Percentiles rank a stretch among this genome's conserved stretches.
These are phyloP conservation scores for Hypoxylon fuscum DNA, from an alignment of 495 filamentous ascomycete genomes.

Conservation along the genomic window DNA sequence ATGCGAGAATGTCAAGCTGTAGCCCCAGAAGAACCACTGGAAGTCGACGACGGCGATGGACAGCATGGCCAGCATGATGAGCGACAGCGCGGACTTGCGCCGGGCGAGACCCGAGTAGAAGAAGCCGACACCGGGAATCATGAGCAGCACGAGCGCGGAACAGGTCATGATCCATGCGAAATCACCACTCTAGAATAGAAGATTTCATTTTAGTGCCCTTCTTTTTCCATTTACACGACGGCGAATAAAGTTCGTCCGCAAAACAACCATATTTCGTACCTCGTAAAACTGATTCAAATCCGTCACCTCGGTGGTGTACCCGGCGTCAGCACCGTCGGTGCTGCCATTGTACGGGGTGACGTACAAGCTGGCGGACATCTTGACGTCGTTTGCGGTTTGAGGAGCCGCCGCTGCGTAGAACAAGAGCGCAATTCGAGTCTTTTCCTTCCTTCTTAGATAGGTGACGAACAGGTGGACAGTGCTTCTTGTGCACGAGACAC, in stretches of 20 bases:
- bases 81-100: constrained; percentile 91
- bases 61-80: constrained; percentile 95
- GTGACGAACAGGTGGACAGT: neutral
- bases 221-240: neutral
- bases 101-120: constrained; percentile 99
- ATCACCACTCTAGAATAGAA: constrained; percentile 70
- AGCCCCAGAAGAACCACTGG: constrained; percentile 99
- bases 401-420: constrained; percentile 2
- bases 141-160: constrained; percentile 83
- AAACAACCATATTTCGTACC: constrained; percentile 28
- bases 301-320: constrained; percentile 38
- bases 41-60: constrained; percentile 89
- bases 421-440: constrained; percentile 4
- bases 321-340: constrained; percentile 40
- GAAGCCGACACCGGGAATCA: constrained; percentile 95
- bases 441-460: constrained; percentile 1
- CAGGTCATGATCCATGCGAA: constrained; percentile 83
- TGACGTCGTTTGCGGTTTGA: constrained; percentile 17
- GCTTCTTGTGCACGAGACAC: constrained; percentile 19
- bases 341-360: constrained; percentile 47
- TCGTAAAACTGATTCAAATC: constrained; percentile 50
- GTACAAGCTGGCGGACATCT: constrained; percentile 45
- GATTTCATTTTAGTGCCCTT: constrained; percentile 31
- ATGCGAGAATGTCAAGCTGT: constrained; percentile 89
- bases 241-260: neutral